These are phyloP conservation scores for Didymella exigua DNA, from an alignment of 2,329 filamentous ascomycete species.

Conservation along the genomic window DNA sequence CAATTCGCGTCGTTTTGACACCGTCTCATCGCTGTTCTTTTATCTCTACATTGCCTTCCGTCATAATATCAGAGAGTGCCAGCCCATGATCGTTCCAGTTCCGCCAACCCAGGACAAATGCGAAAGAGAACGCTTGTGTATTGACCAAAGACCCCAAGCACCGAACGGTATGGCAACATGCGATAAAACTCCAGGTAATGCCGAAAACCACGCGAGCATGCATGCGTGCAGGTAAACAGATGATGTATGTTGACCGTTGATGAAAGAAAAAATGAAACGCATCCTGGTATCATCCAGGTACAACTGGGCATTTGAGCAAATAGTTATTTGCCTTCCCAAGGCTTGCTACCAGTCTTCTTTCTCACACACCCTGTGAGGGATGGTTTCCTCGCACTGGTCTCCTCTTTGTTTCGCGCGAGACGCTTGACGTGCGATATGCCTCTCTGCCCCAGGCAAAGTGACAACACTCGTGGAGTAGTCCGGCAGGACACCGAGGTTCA, in stretches of 20 bases:
- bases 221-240: constrained; percentile 14
- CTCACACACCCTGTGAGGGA: not conserved
- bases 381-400: not conserved
- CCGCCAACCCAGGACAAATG: constrained; percentile 16
- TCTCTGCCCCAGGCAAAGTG: not conserved
- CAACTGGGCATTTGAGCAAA: not conserved
- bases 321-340: not conserved
- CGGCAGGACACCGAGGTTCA: not conserved
- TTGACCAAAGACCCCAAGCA: constrained; percentile 12
- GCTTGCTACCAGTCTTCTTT: not conserved
- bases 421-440: not conserved
- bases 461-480: not conserved
- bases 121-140: constrained; percentile 19
- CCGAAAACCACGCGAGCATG: constrained; percentile 16
- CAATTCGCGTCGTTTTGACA: not conserved
- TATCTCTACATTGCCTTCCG: constrained; percentile 18
- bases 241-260: constrained; percentile 7
- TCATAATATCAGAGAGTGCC: constrained; percentile 22
- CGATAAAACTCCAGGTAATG: constrained; percentile 27
- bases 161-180: constrained; percentile 7
- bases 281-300: not conserved
- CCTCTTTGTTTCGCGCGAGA: not conserved
- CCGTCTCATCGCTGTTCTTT: constrained; percentile 1
- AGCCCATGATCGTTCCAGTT: constrained; percentile 12
- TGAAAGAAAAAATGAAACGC: not conserved